Percentiles rank a stretch among this genome's conserved stretches.
Evolutionary conservation across 306 rosid species (phyloP).

Genomic region (Parietaria judaica): DNA sequence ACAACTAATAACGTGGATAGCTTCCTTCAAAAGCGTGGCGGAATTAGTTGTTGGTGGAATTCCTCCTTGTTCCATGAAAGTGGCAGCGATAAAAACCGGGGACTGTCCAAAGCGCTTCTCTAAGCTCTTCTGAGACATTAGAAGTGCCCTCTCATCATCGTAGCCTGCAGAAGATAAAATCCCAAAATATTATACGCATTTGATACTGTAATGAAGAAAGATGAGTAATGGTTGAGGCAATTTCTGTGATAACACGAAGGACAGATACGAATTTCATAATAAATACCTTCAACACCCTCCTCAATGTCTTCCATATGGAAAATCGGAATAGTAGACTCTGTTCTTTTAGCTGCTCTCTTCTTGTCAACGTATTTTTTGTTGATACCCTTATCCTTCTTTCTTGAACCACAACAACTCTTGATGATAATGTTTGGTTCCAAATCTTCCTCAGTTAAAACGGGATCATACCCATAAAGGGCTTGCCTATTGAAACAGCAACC

Average conservation of each 20-base stretch:
- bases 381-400: constrained; percentile 63
- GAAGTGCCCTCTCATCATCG: constrained; percentile 93
- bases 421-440: constrained; percentile 82
- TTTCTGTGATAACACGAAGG: not conserved
- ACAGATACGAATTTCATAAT: constrained; percentile 6
- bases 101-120: constrained; percentile 99
- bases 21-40: constrained; percentile 95
- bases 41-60: constrained; percentile 96
- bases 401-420: constrained; percentile 95
- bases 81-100: constrained; percentile 94
- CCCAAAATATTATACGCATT: constrained; percentile 1
- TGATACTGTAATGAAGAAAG: too few species aligned
- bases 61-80: constrained; percentile 98
- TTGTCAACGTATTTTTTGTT: constrained; percentile 80
- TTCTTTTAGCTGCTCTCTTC: constrained; percentile 68
- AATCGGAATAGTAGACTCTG: constrained; percentile 87
- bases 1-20: constrained; percentile 97
- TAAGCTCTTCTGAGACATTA: constrained; percentile 85
- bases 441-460: constrained; percentile 84
- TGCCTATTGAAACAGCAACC: constrained; percentile 99
- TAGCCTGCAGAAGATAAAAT: constrained; percentile 49
- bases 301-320: constrained; percentile 94
- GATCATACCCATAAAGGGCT: constrained; percentile 95
- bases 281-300: constrained; percentile 93
- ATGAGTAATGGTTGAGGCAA: not conserved